Percentiles rank a stretch among this genome's conserved stretches.
phyloP scores from a whole-genome alignment of 2,329 filamentous ascomycete species.

The Ilyonectria mors-panacis region DNA sequence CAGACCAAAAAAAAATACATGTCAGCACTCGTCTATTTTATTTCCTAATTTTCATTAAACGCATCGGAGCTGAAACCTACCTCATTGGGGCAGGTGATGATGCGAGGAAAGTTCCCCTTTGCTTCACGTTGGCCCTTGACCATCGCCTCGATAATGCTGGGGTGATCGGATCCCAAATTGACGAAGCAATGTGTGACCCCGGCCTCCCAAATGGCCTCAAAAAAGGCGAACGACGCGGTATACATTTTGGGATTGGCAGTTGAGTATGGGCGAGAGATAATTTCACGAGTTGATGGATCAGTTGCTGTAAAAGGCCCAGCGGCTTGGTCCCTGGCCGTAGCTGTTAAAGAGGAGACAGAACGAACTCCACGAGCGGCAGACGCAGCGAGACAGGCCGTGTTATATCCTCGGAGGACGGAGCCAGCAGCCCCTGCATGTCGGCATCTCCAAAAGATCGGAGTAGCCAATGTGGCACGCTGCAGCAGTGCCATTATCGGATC shows the following conservation, averaged over 20 bases:
- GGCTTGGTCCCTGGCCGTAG: constrained; percentile 17
- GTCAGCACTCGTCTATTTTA: constrained; percentile 26
- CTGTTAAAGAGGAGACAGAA: constrained; percentile 28
- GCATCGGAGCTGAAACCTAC: constrained; percentile 56
- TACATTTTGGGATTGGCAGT: constrained; percentile 64
- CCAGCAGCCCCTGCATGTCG: constrained; percentile 32
- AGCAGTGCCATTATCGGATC: constrained; percentile 44
- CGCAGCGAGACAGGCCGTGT: constrained; percentile 28
- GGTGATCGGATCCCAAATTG: constrained; percentile 80
- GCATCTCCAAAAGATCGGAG: constrained; percentile 43
- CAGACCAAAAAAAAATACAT: background rate
- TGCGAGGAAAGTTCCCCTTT: constrained; percentile 75
- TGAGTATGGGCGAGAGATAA: constrained; percentile 42
- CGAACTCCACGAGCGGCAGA: constrained; percentile 20
- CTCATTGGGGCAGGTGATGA: constrained; percentile 87
- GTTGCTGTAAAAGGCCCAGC: constrained; percentile 26
- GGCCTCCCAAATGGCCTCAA: constrained; percentile 83
- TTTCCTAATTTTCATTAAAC: background rate
- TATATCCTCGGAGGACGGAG: constrained; percentile 39
- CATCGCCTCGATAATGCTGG: constrained; percentile 85
- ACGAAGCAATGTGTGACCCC: constrained; percentile 73
- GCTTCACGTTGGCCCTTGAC: constrained; percentile 81
- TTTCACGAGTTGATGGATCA: constrained; percentile 24
- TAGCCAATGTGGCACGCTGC: constrained; percentile 44
- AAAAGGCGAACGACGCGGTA: constrained; percentile 85